These are phyloP conservation scores for Tulasnella sp. DNA, from an alignment of 768 basidiomycete genomes.

Conservation along the genomic window DNA sequence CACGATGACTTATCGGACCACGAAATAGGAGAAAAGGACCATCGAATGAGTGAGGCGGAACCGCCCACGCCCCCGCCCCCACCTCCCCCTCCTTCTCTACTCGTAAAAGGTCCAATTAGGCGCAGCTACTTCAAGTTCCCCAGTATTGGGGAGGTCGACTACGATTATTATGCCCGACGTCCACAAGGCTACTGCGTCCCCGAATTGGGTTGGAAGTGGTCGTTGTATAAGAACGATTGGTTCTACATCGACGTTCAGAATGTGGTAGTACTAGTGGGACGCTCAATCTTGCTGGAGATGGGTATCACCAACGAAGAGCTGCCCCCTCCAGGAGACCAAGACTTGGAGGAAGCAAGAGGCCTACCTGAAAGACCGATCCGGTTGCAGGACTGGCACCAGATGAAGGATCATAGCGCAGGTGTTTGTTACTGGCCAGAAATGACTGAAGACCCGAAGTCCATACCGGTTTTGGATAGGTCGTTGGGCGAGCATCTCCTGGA, in stretches of 20 bases:
- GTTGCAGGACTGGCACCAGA: not conserved
- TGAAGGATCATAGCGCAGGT: not conserved
- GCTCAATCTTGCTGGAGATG: slow-evolving; percentile 4
- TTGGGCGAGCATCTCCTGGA: not conserved
- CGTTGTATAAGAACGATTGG: slow-evolving; percentile 7
- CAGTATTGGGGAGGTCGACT: not conserved
- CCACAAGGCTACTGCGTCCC: not conserved
- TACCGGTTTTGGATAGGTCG: not conserved
- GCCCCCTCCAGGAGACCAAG: not conserved
- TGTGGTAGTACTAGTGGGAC: not conserved
- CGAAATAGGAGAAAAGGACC: not conserved
- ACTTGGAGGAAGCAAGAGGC: not conserved
- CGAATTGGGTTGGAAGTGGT: not conserved
- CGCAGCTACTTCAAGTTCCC: too few species aligned
- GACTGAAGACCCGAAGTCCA: not conserved
- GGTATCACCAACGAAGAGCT: not conserved
- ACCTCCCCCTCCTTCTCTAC: not conserved
- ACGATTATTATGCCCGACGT: not conserved
- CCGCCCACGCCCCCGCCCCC: not conserved
- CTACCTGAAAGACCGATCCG: not conserved
- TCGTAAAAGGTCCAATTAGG: not conserved
- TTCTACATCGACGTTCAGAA: not conserved
- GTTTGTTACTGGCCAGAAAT: slow-evolving; percentile 8
- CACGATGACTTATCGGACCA: not conserved
- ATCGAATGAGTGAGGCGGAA: too few species aligned